phyloP scores from a whole-genome alignment of 345 rosid genomes.

The Theobroma cacao region DNA sequence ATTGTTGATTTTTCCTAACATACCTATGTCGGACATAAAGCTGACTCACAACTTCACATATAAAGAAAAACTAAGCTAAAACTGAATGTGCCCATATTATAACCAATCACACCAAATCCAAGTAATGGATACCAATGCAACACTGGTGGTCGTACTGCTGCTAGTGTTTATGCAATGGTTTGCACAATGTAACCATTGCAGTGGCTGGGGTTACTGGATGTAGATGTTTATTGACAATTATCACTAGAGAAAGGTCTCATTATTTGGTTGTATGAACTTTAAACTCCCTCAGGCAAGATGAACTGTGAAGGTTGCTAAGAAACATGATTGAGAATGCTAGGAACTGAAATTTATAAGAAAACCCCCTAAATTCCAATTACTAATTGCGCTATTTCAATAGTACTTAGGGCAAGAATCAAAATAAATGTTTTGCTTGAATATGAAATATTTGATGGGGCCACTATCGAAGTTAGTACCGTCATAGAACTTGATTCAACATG shows the following conservation, averaged over 20 bases:
- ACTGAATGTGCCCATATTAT: background rate
- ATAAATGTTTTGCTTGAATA: background rate
- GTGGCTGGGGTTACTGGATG: background rate
- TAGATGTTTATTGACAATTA: background rate
- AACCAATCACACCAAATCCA: background rate
- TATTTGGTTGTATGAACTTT: background rate
- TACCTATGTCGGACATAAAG: too few relatives aligned
- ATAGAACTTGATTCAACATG: conserved; percentile 12
- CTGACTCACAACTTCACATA: too few relatives aligned
- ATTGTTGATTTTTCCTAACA: too few relatives aligned
- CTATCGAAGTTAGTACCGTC: conserved; percentile 1
- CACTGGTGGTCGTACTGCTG: background rate
- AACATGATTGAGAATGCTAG: too few relatives aligned
- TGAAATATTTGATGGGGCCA: background rate
- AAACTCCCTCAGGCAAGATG: background rate
- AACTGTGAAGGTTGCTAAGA: background rate
- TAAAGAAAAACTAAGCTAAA: background rate
- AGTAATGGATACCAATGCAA: background rate
- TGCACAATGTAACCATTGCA: background rate
- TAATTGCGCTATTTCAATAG: background rate
- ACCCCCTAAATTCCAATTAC: background rate
- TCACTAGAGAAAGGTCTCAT: background rate
- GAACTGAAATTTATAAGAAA: too few relatives aligned
- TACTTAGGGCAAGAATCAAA: background rate
- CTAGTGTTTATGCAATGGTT: too few relatives aligned